Base-by-base conservation (phyloP, 2,329 filamentous ascomycete species). In the Corinectria fuckeliana region DNA sequence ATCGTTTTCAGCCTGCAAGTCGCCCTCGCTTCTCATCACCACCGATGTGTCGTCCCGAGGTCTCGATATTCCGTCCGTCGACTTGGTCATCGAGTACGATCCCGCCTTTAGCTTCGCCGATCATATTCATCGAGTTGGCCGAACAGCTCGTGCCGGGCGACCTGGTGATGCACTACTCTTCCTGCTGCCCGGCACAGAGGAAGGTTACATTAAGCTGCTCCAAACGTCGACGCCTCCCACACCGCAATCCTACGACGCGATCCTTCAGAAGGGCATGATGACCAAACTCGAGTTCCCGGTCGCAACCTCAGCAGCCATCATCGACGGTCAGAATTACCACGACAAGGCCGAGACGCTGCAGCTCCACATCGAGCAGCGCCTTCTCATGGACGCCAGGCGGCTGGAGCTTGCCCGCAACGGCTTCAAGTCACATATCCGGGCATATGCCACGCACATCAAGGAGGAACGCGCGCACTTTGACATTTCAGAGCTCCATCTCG, bases 31-130 rank as follows among this genome's bases (percentile, higher is more conserved):
- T 3, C 85, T 99, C 14, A 86, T 99, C 64, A 96, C 93, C 68
- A 99, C 95, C 1, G 95, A 99, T 72, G 95, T 99, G 50, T 92
- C 95, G 11, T 95, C 95, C 18, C 92, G 95, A 72, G 95, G 95
- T 79, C 88, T 99, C 39, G 95, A 99, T 81, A 86, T 99, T 14
- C 94, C 94, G 1, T 94, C 95, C 50, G 92, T 99, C 50, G 95
- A 99, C 74, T 83, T 97, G 18, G 93, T 99, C 49, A 86, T 99
- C 56, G 95, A 99, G 75, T 98, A 97, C 73, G 95, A 99, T 72
- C 93, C 95, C 0, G 92, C 95, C 2, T 98, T 98, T 77, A 92
- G 91, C 72, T 88, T 92, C 21, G 91, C 93, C 61, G 95, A 99
- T 75, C 95, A 99, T 75, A 85, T 97, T 7, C 95, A 99, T 78